Base-by-base conservation (phyloP, 2,329 filamentous ascomycete genomes). In the Phaeosphaeriaceae sp. region DNA sequence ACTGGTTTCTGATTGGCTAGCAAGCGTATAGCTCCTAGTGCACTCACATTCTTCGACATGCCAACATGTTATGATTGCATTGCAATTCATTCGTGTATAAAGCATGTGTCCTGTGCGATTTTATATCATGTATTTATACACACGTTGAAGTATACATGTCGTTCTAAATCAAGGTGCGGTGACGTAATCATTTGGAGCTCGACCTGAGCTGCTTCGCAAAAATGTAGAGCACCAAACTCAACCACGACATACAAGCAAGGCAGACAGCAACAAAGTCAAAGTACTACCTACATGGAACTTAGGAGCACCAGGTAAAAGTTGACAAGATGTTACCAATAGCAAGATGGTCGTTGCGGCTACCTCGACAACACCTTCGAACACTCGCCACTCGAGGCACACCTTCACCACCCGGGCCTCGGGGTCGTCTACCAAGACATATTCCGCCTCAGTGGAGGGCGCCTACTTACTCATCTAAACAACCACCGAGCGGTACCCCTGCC, bases 261-360 rank as follows among this genome's bases (percentile, higher is more conserved):
- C n/a, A n/a, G n/a, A n/a, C n/a, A n/a, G n/a, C 18, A 39, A 9
- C 36, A 39, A n/a, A 20, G 15, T 26, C 3, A 23, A 28, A n/a
- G 20, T 20, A 15, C 20, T 12, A 26, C 36, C n/a, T 28, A 17
- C n/a, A 3, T 33, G 8, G 30, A 33, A 2, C 8, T 15, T 13
- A 13, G 12, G 28, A 33, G 34, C 4, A n/a, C n/a, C n/a, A 9
- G 13, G 11, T 26, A 3, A 26, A 23, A 6, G 30, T 33, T 15
- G 33, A 9, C 33, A 62, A 46, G 7, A 72, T 71, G 68, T 48
- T 69, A 21, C 52, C 56, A 17, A 43, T 50, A 46, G 54, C 64
- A 30, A 60, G 67, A 36, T 66, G 65, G 64, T 65, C 61, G 16
- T 35, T 67, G 17, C 53, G 64, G 38, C 54, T 69, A 35, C 63